Conservation (phyloP, 2,329 filamentous ascomycete genomes). For the Hortaea sp. region DNA sequence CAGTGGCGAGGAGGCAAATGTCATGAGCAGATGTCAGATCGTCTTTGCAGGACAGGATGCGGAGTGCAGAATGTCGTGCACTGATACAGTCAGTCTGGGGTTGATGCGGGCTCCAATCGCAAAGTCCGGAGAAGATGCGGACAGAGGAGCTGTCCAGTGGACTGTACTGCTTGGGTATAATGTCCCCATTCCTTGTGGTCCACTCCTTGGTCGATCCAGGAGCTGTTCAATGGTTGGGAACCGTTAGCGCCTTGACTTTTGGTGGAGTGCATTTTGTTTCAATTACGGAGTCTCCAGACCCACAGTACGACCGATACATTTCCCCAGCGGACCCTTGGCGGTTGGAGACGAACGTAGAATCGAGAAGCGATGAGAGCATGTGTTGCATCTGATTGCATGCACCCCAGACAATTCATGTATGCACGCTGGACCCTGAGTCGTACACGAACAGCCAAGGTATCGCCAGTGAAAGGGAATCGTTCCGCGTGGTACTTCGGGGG, state of each 20-base stretch:
- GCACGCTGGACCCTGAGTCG: background rate
- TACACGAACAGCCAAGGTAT: too few relatives aligned
- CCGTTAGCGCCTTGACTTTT: too few relatives aligned
- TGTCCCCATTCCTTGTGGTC: too few relatives aligned
- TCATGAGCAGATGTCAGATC: too few relatives aligned
- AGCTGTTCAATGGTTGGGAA: too few relatives aligned
- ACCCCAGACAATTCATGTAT: too few relatives aligned
- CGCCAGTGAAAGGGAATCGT: background rate
- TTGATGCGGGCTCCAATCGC: background rate
- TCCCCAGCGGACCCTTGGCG: background rate
- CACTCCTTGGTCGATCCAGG: too few relatives aligned
- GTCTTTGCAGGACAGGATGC: background rate
- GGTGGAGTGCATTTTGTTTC: too few relatives aligned
- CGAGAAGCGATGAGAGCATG: too few relatives aligned
- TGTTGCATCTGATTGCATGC: too few relatives aligned
- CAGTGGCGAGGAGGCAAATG: too few relatives aligned
- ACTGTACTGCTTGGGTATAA: too few relatives aligned
- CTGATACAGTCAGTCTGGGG: background rate
- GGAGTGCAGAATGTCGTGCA: background rate
- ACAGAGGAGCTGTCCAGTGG: background rate
- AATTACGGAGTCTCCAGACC: background rate
- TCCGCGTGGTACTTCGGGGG: slow-evolving; percentile 8
- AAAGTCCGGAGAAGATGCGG: background rate
- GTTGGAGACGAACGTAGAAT: background rate
- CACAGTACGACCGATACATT: background rate